Percentiles rank a stretch among this genome's conserved stretches.
Evolutionary conservation across 2,329 filamentous ascomycete genomes (phyloP).

Genomic region (Fusarium equiseti): DNA sequence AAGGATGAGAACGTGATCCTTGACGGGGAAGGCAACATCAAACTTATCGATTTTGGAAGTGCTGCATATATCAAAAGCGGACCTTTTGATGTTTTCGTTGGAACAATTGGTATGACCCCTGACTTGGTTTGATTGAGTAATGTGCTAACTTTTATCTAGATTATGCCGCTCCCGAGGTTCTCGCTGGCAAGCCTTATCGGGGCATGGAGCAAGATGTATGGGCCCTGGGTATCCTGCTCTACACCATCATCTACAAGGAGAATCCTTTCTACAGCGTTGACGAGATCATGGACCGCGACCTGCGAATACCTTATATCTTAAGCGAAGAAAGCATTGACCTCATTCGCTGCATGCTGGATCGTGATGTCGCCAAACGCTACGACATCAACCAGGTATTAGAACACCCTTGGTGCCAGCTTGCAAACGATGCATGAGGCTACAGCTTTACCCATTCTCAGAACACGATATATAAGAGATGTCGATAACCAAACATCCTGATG

Average conservation of each 20-base stretch:
- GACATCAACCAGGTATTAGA: slow-evolving; percentile 90
- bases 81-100: slow-evolving; percentile 98
- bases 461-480: slow-evolving; percentile 16
- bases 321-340: slow-evolving; percentile 94
- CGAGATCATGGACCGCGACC: slow-evolving; percentile 97
- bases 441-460: background rate
- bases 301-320: slow-evolving; percentile 88
- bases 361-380: slow-evolving; percentile 84
- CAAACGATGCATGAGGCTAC: slow-evolving; percentile 11
- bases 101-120: slow-evolving; percentile 82
- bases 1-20: slow-evolving; percentile 99
- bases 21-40: slow-evolving; percentile 94
- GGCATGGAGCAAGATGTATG: slow-evolving; percentile 99
- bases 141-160: slow-evolving; percentile 65
- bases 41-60: slow-evolving; percentile 97
- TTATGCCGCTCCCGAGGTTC: slow-evolving; percentile 97
- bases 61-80: slow-evolving; percentile 98
- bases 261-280: slow-evolving; percentile 99
- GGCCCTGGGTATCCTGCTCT: slow-evolving; percentile 95
- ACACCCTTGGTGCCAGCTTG: slow-evolving; percentile 79
- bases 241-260: slow-evolving; percentile 99
- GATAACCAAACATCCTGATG: slow-evolving; percentile 17
- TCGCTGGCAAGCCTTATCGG: slow-evolving; percentile 90
- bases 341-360: slow-evolving; percentile 90
- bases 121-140: background rate